Conservation (phyloP, 345 rosid species). For the Dipteronia dyeriana region DNA sequence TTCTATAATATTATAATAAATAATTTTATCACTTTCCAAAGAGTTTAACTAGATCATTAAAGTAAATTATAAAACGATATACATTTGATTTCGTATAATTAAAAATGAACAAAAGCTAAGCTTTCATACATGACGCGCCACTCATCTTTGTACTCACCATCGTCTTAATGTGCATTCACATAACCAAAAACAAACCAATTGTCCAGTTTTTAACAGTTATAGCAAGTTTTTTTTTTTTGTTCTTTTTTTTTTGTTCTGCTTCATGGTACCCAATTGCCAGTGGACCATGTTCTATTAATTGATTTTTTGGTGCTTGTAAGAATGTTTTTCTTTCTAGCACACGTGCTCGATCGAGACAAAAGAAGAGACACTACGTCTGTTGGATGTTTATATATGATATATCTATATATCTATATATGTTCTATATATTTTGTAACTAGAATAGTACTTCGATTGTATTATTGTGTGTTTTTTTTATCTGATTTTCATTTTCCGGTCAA, state of each 20-base stretch:
- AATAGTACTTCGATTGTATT: neutral
- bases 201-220: neutral
- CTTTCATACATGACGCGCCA: neutral
- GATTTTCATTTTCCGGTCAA: no score
- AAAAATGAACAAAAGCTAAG: no score
- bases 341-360: neutral
- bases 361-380: neutral
- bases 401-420: neutral
- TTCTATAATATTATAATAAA: no score
- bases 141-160: conserved; percentile 12
- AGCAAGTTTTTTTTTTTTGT: no score
- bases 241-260: no score
- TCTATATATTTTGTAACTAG: neutral
- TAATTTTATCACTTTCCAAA: no score
- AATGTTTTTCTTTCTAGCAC: no score
- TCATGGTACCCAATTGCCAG: neutral
- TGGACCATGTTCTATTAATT: neutral
- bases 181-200: neutral
- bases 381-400: neutral
- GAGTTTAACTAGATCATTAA: no score
- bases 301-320: neutral
- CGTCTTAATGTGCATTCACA: neutral
- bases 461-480: neutral
- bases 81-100: no score
- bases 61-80: no score